Percentiles rank a stretch among this genome's conserved stretches.
phyloP scores from a whole-genome alignment of 2,329 filamentous ascomycete species.

The Epichloe uncinata region DNA sequence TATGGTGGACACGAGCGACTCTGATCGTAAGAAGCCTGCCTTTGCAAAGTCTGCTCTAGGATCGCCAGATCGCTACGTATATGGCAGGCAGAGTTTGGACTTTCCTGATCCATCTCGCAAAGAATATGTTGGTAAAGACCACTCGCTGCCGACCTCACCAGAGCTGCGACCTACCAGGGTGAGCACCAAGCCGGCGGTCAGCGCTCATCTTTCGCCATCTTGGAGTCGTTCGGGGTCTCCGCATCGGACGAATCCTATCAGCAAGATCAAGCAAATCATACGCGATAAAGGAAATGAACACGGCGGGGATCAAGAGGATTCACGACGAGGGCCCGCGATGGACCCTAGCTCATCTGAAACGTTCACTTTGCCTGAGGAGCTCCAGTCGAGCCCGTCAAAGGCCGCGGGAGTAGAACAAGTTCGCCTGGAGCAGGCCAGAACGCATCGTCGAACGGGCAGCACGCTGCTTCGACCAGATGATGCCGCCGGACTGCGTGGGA shows the following conservation, averaged over 20 bases:
- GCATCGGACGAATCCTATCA: constrained; percentile 39
- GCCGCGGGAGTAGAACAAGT: constrained; percentile 22
- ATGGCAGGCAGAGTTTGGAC: constrained; percentile 33
- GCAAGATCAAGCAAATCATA: constrained; percentile 42
- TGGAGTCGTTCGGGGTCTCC: constrained; percentile 53
- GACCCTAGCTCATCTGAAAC: constrained; percentile 14
- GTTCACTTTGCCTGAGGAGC: constrained; percentile 7
- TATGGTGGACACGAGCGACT: constrained; percentile 25
- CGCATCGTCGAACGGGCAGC: constrained; percentile 34
- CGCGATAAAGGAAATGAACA: constrained; percentile 39
- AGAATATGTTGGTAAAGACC: constrained; percentile 29
- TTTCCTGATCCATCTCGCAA: constrained; percentile 24
- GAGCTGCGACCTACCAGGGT: constrained; percentile 34
- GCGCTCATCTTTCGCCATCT: constrained; percentile 48
- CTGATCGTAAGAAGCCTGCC: constrained; percentile 21
- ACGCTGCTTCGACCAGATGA: constrained; percentile 27
- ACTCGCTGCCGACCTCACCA: constrained; percentile 38
- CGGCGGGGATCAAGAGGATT: constrained; percentile 21
- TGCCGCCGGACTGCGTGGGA: constrained; percentile 36
- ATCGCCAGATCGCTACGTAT: constrained; percentile 14
- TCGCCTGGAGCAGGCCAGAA: constrained; percentile 13
- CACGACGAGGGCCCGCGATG: constrained; percentile 14
- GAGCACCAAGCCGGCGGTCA: constrained; percentile 41
- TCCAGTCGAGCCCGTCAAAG: constrained; percentile 11
- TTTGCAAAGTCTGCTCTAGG: constrained; percentile 11